Conservation (phyloP, 1,284 basidiomycete species). For the Malassezia equina region DNA sequence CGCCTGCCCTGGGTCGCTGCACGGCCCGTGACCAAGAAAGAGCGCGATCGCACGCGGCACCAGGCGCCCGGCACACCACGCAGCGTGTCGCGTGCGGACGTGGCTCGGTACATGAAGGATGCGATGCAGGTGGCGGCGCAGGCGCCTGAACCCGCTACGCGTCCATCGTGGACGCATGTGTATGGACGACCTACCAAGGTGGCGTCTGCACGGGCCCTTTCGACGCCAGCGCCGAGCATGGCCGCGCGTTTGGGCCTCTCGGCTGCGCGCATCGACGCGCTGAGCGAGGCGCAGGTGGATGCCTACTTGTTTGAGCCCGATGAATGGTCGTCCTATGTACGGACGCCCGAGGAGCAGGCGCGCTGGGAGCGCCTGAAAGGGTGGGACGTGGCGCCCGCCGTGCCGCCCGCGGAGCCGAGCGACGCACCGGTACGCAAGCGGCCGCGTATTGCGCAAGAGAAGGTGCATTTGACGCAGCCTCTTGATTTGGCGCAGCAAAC, state of each 20-base stretch:
- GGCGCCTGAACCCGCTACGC: too few relatives aligned
- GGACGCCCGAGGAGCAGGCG: constrained; percentile 7
- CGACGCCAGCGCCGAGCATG: neutral
- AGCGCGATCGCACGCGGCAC: constrained; percentile 9
- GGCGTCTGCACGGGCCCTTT: neutral
- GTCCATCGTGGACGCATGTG: neutral
- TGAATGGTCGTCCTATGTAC: constrained; percentile 8
- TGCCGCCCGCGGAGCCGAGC: neutral
- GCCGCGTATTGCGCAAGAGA: neutral
- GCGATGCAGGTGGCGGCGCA: neutral
- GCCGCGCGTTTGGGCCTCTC: constrained; percentile 8
- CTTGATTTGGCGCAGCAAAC: constrained; percentile 8
- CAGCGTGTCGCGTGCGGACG: neutral
- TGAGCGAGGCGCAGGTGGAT: constrained; percentile 12
- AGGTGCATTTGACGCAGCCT: constrained; percentile 2
- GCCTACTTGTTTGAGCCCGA: constrained; percentile 3
- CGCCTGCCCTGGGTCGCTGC: constrained; percentile 9
- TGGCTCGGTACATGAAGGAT: constrained; percentile 4
- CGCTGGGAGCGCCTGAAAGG: constrained; percentile 10
- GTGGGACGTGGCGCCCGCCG: constrained; percentile 6
- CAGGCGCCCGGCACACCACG: neutral
- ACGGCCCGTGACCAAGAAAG: neutral
- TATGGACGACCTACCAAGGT: neutral
- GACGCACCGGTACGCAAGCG: neutral
- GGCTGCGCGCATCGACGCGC: constrained; percentile 2